Evolutionary conservation across 805 yeast species (phyloP), one percentile per base, ranked within the genome.

Genomic region (Candida khao-thaluensis): DNA sequence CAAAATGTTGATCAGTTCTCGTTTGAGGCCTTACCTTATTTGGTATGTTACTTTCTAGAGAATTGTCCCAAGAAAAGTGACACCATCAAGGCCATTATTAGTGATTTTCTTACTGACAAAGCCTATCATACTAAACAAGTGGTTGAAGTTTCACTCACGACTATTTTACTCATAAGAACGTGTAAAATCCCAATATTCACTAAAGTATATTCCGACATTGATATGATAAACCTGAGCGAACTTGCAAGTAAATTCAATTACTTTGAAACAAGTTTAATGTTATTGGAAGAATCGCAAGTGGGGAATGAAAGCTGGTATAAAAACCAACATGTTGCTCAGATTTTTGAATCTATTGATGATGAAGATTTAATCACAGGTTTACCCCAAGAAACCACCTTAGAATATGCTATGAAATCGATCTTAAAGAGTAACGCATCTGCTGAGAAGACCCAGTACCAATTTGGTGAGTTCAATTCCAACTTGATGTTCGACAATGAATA

Each of bases 361-460:
- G 62, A 68, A 2, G 95, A 88, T 54, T 58, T 85, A 27, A 54
- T 76, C 4, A 70, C 71, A 47, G 95, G 95, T 0, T 57, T 85
- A 7, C 87, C 90, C 0, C 71, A 74, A 10, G 65, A 71, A 15
- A 74, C 83, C 1, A 63, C 79, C 0, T 51, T 87, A 5, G 66
- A 66, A 0, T 71, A 71, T 42, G 82, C 85, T 0, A 46, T 81
- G 8, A 53, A 61, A 6, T 59, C 71, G 12, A 52, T 77, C 1
- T 58, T 60, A 9, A 47, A 57, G 16, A 51, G 57, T 3, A 54
- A 55, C 1, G 50, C 56, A 3, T 53, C 66, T 6, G 37, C 67
- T 1, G 72, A 71, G 41, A 52, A 63, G 30, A 62, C 83, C 24
- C 65, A 73, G 58, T 79, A 77, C 49, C 74, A 69, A 34, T 77